Evolutionary conservation across 331 rosid species (phyloP), one percentile per base, ranked within the genome.

Genomic region (Acacia concinna): DNA sequence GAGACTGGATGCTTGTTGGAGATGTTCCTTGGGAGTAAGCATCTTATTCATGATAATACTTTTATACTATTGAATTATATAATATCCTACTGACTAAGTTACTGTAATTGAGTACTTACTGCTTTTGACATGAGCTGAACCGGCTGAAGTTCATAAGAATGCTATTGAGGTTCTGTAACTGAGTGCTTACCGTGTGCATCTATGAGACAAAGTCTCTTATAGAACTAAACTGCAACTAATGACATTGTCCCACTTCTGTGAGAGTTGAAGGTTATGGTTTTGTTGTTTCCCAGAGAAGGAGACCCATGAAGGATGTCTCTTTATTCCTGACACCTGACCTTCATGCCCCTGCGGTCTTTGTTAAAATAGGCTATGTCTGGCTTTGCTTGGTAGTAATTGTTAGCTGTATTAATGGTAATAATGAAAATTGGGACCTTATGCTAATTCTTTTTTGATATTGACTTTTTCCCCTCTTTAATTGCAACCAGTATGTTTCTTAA

Each of bases 1-100:
- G 98, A 83, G 99, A 96, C 82, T 96, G 99, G 99, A 95, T 95
- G 97, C 99, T 95, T 54, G 97, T 93, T 75, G 99, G 99, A 40
- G 99, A 95, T 83, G 99, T 95, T 82, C 99, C 99, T 44, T 95
- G 98, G 99, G 88, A 88, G 98, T 93, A 88, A 69, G 94, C 43
- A 23, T 43, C 69, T 79, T 35, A 35, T 78, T 64, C 8, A 32
- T 65, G 37, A 46, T 54, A 18, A 25, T 43, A 8, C 70, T 64
- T 34, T 34, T 18, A 8, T n/a, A 32, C 15, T 17, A 64, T 64
- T 8, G 7, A 34, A 31, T 64, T 18, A 18, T 18, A 18, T 34
- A 8, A 32, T 64, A 34, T 32, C 70, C 44, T 34, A 4, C n/a
- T 7, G 41, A 63, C 9, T 20, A 2, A 34, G 27, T 37, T 32